phyloP scores from a whole-genome alignment of 345 rosid genomes.

The Eucalyptus fibrosa region DNA sequence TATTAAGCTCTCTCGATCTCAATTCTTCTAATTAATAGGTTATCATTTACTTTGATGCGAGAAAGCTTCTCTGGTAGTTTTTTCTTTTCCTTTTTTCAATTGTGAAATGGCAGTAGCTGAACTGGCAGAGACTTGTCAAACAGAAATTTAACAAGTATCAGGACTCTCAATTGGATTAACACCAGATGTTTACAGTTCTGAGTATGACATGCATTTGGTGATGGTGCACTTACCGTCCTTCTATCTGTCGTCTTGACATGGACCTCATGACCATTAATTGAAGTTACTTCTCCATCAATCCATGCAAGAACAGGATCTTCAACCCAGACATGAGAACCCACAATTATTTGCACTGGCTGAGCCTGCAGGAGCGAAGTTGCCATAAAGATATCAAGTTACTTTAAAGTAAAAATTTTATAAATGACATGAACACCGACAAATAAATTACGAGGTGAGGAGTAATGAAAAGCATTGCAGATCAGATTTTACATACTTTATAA shows the following conservation, averaged over 20 bases:
- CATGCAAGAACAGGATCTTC: constrained; percentile 71
- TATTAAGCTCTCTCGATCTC: not conserved
- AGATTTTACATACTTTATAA: not conserved
- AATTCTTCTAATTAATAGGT: not conserved
- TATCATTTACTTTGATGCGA: not conserved
- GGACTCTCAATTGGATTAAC: not conserved
- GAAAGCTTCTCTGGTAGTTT: not conserved
- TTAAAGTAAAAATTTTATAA: not conserved
- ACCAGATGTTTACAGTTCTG: not conserved
- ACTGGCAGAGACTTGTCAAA: not conserved
- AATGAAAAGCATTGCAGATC: not conserved
- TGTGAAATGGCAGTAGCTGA: not conserved
- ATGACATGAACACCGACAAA: not conserved
- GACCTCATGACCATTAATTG: constrained; percentile 33
- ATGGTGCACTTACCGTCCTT: constrained; percentile 30
- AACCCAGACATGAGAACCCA: constrained; percentile 83
- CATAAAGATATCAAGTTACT: not conserved
- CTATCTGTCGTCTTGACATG: constrained; percentile 40
- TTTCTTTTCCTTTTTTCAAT: not conserved
- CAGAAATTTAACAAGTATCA: not conserved
- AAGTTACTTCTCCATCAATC: constrained; percentile 57
- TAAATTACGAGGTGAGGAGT: not conserved
- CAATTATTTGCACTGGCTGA: constrained; percentile 48
- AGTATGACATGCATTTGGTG: not conserved
- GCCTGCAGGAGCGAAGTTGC: constrained; percentile 25